Conservation (phyloP, 768 basidiomycete species). For the Lactarius indigo region DNA sequence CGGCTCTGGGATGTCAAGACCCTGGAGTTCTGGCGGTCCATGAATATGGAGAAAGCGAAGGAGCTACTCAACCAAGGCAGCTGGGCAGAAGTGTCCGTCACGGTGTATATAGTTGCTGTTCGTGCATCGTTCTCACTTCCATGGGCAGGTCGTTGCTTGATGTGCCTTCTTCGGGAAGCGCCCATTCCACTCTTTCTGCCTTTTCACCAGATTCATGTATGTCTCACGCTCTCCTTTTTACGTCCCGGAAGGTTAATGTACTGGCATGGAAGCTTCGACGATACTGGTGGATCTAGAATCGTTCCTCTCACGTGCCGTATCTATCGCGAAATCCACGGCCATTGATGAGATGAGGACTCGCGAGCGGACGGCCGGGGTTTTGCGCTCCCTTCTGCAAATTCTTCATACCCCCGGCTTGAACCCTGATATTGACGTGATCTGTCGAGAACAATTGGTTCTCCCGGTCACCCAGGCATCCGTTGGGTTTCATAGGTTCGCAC, state of each 20-base stretch:
- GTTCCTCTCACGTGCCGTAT: constrained; percentile 24
- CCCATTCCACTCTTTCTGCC: constrained; percentile 2
- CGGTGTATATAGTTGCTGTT: background rate
- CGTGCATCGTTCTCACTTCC: background rate
- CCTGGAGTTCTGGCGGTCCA: constrained; percentile 82
- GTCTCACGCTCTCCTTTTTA: background rate
- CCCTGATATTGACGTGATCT: constrained; percentile 65
- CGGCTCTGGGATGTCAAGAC: constrained; percentile 85
- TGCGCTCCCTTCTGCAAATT: constrained; percentile 58
- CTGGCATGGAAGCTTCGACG: constrained; percentile 30
- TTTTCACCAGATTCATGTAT: constrained; percentile 29
- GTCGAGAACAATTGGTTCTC: constrained; percentile 54
- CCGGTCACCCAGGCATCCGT: constrained; percentile 36
- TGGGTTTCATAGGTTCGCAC: constrained; percentile 50
- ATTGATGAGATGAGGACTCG: constrained; percentile 29
- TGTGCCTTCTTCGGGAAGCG: background rate
- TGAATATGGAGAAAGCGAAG: constrained; percentile 68
- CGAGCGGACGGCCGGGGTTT: constrained; percentile 46
- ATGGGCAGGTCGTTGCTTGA: constrained; percentile 8
- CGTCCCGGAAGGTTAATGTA: background rate
- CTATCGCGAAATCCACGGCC: constrained; percentile 14
- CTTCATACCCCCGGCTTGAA: constrained; percentile 71
- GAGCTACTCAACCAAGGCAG: constrained; percentile 68
- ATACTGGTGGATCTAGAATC: constrained; percentile 32
- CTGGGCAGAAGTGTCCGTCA: constrained; percentile 70